phyloP scores from a whole-genome alignment of 768 basidiomycete species.

The Suillus subaureus region DNA sequence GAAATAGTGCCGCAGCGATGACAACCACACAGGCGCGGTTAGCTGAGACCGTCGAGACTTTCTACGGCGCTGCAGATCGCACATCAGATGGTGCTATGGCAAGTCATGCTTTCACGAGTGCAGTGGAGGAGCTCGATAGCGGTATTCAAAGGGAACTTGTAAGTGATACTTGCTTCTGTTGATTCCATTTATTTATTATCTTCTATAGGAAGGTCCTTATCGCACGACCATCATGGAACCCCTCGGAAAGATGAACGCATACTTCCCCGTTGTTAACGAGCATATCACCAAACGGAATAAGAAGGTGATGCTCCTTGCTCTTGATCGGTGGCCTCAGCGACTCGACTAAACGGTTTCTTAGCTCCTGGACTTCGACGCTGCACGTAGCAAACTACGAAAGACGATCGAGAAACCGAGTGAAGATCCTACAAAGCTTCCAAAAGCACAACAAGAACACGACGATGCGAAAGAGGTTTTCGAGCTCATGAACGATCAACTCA shows the following conservation, averaged over 20 bases:
- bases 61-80: conserved; percentile 86
- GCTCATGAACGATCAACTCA: conserved; percentile 89
- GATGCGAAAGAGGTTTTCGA: conserved; percentile 95
- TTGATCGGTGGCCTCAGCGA: neutral
- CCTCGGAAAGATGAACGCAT: conserved; percentile 93
- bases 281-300: conserved; percentile 94
- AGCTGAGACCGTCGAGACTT: conserved; percentile 90
- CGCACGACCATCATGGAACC: conserved; percentile 95
- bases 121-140: conserved; percentile 90
- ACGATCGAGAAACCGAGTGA: conserved; percentile 90
- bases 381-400: conserved; percentile 88
- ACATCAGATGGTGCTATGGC: conserved; percentile 94
- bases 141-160: conserved; percentile 86
- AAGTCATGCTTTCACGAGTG: conserved; percentile 92
- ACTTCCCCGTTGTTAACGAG: conserved; percentile 92
- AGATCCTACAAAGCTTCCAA: conserved; percentile 89
- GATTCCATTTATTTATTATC: conserved; percentile 7
- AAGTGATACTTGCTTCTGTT: conserved; percentile 29
- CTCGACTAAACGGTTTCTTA: conserved; percentile 31
- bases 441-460: conserved; percentile 94
- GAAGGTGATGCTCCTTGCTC: conserved; percentile 59
- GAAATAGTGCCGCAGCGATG: conserved; percentile 66
- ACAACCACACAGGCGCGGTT: conserved; percentile 89
- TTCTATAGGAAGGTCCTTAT: conserved; percentile 83
- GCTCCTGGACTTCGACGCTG: conserved; percentile 95